A percentile compares a stretch with the other conserved stretches of the same genome.
Evolutionary conservation across 805 yeast species (phyloP).

Genomic region (Candida namnaoensis): DNA sequence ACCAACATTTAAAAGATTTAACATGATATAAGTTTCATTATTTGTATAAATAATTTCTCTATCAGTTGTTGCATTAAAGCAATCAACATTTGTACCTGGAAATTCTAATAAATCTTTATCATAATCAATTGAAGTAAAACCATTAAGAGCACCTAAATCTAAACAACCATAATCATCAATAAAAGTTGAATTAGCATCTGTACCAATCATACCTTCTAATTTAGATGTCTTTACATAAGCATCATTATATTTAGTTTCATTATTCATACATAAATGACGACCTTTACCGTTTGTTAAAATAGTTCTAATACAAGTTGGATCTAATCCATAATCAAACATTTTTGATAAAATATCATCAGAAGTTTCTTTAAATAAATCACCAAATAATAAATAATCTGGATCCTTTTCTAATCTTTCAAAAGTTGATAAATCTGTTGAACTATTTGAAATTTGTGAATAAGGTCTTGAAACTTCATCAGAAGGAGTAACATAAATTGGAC

Average conservation of each 20-base stretch:
- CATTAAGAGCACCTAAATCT: conserved; percentile 1
- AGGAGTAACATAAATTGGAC: conserved; percentile 34
- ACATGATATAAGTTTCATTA: conserved; percentile 16
- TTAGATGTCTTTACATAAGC: neutral
- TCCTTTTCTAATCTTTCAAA: conserved; percentile 18
- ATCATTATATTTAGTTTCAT: neutral
- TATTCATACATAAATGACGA: conserved; percentile 3
- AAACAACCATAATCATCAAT: conserved; percentile 6
- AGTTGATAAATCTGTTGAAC: conserved; percentile 18
- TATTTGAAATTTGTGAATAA: conserved; percentile 20
- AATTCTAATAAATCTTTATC: conserved; percentile 2
- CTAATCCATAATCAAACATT: conserved; percentile 23
- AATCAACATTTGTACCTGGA: conserved; percentile 10
- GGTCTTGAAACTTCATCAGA: conserved; percentile 19
- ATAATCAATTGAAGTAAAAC: conserved; percentile 3
- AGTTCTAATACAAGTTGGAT: conserved; percentile 25
- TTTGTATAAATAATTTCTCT: conserved; percentile 16
- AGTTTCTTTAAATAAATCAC: conserved; percentile 30
- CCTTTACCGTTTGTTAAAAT: conserved; percentile 23
- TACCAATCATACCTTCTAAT: neutral
- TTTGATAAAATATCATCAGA: conserved; percentile 26
- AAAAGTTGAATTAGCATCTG: neutral
- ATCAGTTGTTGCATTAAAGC: conserved; percentile 14
- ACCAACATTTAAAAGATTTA: conserved; percentile 24
- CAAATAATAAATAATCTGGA: conserved; percentile 23